Percentiles rank a stretch among this genome's conserved stretches.
phyloP scores from a whole-genome alignment of 2,329 filamentous ascomycete genomes.

The Cadophora luteo-olivacea region DNA sequence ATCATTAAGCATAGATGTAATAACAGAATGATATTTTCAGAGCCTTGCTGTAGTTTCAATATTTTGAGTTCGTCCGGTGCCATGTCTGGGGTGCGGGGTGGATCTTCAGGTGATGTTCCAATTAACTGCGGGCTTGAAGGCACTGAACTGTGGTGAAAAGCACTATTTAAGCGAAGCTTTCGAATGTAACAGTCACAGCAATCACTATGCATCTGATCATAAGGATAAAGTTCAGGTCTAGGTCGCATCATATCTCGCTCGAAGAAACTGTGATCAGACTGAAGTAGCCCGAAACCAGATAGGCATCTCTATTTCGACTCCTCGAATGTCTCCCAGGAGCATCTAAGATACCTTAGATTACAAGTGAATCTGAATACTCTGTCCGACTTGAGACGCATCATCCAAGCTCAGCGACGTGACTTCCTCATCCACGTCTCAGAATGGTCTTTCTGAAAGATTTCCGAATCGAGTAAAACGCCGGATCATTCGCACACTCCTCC shows the following conservation, averaged over 20 bases:
- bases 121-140: not conserved
- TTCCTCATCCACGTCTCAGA: not conserved
- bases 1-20: slow-evolving; percentile 2
- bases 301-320: no score
- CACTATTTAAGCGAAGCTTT: no score
- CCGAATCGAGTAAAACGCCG: slow-evolving; percentile 12
- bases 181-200: no score
- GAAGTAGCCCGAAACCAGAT: no score
- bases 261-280: no score
- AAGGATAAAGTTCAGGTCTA: no score
- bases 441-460: not conserved
- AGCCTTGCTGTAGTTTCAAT: not conserved
- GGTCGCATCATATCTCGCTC: no score
- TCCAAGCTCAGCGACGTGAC: not conserved
- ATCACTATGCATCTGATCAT: no score
- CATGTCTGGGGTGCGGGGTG: not conserved
- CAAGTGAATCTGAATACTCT: not conserved
- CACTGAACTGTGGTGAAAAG: no score
- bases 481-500: slow-evolving; percentile 13
- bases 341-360: no score
- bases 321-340: not conserved
- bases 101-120: not conserved
- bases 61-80: not conserved
- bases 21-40: slow-evolving; percentile 30
- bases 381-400: not conserved